Evolutionary conservation across 768 basidiomycete species (phyloP), one percentile per base, ranked within the genome.

Genomic region (Auriscalpium orientale): DNA sequence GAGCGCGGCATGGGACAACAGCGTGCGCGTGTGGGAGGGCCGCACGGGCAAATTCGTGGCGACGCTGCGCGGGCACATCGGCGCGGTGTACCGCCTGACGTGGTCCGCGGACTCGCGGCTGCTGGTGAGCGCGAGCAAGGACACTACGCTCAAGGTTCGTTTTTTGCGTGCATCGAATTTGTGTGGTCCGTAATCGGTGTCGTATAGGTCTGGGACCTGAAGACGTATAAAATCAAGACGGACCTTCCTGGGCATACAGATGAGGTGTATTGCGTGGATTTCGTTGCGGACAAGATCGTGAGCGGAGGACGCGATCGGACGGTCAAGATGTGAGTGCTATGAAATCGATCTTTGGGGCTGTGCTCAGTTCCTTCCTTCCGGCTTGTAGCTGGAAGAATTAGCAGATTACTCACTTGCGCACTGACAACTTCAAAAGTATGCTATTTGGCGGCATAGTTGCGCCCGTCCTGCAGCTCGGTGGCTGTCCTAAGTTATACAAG

Each of bases 231-330:
- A 72, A 83, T 99, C 59, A 89, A 91, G 66, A 84, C 81, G 8
- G 95, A 99, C 69, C 82, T 99, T 16, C 92, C 94, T 0, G 95
- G 95, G 18, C 95, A 99, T 68, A 90, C 89, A 1, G 95, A 99
- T 62, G 95, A 99, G 69, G 95, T 99, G 37, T 98, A 98, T 72
- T 98, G 95, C 65, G 95, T 99, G 15, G 95, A 98, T 71, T 99
- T 97, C 67, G 95, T 99, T 1, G 95, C 94, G 1, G 95, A 99
- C 74, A 99, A 99, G 70, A 81, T 98, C n/a, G 93, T 97, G 61
- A 95, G 92, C 66, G 95, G 95, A n/a, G 95, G 95, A 13, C 75
- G 89, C 46, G 95, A 98, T 72, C 82, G 84, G 64, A 87, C 83
- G 18, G 83, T 98, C 11, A 97, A 97, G 74, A 98, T 98, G 91